Conservation (phyloP, 768 basidiomycete genomes). For the Macrolepiota albuminosa region DNA sequence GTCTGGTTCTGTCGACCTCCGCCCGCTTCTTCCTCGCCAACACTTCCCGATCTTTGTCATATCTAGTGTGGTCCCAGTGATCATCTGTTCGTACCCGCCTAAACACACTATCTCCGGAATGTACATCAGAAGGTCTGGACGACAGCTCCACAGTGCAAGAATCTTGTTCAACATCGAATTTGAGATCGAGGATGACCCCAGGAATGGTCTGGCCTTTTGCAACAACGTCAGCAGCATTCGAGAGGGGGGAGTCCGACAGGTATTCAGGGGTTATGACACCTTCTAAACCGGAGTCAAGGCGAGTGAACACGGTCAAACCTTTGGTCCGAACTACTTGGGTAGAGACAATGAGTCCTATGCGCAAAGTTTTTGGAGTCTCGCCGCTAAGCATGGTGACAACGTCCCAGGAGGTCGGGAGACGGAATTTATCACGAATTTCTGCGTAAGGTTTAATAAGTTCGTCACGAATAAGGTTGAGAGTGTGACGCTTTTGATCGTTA, state of each 20-base stretch:
- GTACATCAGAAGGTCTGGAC: slow-evolving; percentile 56
- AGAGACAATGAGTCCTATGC: slow-evolving; percentile 76
- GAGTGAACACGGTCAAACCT: slow-evolving; percentile 50
- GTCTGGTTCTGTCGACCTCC: slow-evolving; percentile 70
- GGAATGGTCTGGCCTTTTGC: slow-evolving; percentile 78
- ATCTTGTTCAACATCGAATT: slow-evolving; percentile 55
- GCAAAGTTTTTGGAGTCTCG: slow-evolving; percentile 77
- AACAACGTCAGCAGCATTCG: slow-evolving; percentile 43
- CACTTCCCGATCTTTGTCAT: slow-evolving; percentile 66
- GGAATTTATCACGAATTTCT: slow-evolving; percentile 68
- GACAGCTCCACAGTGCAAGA: slow-evolving; percentile 73
- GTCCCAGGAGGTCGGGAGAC: slow-evolving; percentile 65
- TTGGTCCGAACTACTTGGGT: slow-evolving; percentile 60
- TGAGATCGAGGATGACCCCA: slow-evolving; percentile 72
- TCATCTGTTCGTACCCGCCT: slow-evolving; percentile 57
- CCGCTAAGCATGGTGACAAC: slow-evolving; percentile 94
- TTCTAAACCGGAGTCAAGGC: slow-evolving; percentile 92
- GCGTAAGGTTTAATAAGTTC: slow-evolving; percentile 80
- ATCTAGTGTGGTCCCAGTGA: slow-evolving; percentile 60
- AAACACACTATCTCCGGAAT: slow-evolving; percentile 56
- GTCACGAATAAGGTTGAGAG: slow-evolving; percentile 81
- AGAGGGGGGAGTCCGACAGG: slow-evolving; percentile 44
- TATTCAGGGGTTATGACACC: slow-evolving; percentile 64
- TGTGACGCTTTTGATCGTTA: slow-evolving; percentile 83
- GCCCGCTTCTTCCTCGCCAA: slow-evolving; percentile 80